Evolutionary conservation across 2,329 filamentous ascomycete genomes (phyloP).

Genomic region (Aspergillus fischeri): DNA sequence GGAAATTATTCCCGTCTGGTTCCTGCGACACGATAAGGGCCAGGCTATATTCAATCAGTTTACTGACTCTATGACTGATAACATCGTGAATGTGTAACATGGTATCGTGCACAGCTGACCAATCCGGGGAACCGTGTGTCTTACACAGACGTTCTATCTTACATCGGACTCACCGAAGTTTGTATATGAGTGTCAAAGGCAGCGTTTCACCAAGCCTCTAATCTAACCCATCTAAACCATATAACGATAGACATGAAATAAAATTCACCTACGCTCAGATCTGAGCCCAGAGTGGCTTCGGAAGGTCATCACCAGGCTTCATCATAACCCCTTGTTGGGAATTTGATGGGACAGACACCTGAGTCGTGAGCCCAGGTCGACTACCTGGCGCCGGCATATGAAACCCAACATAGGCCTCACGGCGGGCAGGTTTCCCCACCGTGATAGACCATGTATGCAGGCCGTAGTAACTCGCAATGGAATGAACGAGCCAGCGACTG

Average conservation of each 20-base stretch:
- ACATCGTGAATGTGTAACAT: background rate
- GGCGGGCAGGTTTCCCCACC: slow-evolving; percentile 63
- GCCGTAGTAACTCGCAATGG: slow-evolving; percentile 88
- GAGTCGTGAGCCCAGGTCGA: slow-evolving; percentile 23
- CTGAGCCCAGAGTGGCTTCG: slow-evolving; percentile 35
- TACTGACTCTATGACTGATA: background rate
- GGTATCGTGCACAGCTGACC: background rate
- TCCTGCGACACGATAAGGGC: background rate
- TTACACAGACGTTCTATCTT: background rate
- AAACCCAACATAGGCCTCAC: slow-evolving; percentile 79
- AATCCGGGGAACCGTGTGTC: background rate
- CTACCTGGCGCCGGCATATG: slow-evolving; percentile 31
- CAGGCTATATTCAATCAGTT: background rate
- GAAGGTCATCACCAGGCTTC: slow-evolving; percentile 34
- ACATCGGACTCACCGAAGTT: background rate
- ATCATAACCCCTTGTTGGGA: slow-evolving; percentile 27
- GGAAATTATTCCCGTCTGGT: background rate
- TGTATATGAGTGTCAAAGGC: background rate
- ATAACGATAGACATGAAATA: slow-evolving; percentile 1
- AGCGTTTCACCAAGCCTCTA: background rate
- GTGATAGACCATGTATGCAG: slow-evolving; percentile 78
- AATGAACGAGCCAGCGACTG: slow-evolving; percentile 88
- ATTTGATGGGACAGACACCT: slow-evolving; percentile 12
- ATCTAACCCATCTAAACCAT: background rate
- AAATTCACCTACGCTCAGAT: slow-evolving; percentile 20